phyloP scores from a whole-genome alignment of 2,329 filamentous ascomycete species.

The Paraphoma chrysanthemicola region DNA sequence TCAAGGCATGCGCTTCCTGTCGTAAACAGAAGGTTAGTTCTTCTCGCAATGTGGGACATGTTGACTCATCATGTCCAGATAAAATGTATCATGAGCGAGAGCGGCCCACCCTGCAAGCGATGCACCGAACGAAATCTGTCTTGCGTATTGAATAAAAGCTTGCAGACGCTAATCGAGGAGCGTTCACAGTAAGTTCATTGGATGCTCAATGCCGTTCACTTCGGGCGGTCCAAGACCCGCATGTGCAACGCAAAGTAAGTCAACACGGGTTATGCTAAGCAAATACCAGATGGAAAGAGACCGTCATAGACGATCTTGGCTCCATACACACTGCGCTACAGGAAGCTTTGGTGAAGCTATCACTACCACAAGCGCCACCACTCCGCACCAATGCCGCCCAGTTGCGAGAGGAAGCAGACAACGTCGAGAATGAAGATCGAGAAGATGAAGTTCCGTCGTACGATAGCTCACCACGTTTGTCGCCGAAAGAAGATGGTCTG shows the following conservation, averaged over 20 bases:
- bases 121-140: constrained; percentile 59
- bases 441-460: constrained; percentile 39
- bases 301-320: constrained; percentile 32
- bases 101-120: constrained; percentile 57
- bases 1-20: constrained; percentile 59
- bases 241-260: too few species aligned
- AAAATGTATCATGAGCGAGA: constrained; percentile 60
- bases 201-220: too few species aligned
- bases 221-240: too few species aligned
- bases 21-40: constrained; percentile 56
- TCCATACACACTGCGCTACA: constrained; percentile 48
- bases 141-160: constrained; percentile 61
- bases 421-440: constrained; percentile 47
- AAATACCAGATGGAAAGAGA: constrained; percentile 29
- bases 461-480: constrained; percentile 37
- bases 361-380: constrained; percentile 46
- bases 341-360: constrained; percentile 49
- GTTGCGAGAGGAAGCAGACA: constrained; percentile 16
- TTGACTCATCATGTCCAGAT: constrained; percentile 39
- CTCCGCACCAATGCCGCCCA: constrained; percentile 34
- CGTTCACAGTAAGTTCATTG: constrained; percentile 35
- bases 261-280: background rate
- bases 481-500: constrained; percentile 35
- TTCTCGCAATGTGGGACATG: constrained; percentile 1
- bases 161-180: constrained; percentile 58